Base-by-base conservation (phyloP, 2,329 filamentous ascomycete species). In the Scytalidium sp. region DNA sequence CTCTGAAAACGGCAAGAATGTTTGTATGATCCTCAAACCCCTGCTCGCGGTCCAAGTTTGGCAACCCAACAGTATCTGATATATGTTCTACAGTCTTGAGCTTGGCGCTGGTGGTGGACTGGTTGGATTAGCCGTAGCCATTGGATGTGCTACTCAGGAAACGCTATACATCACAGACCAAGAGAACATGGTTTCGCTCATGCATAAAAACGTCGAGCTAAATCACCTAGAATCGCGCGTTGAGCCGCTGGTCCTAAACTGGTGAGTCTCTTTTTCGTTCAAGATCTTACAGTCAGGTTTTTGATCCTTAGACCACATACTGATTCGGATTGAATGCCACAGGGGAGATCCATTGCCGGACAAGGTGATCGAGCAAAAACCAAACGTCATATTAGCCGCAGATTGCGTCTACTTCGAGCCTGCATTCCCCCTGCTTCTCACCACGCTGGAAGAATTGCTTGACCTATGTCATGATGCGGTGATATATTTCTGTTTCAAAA, bases 341-440 rank as follows among this genome's bases (percentile, higher is more conserved):
- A 85, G 83, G 84, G 83, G 83, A 50, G 76, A 85, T 55, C 71
- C 79, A 46, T 71, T 87, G 42, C 74, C 82, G 32, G 67, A 72
- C 40, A 68, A 72, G 41, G 72, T 86, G 41, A 58, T 75, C 46
- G 69, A 75, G 48, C 74, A 76, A 58, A 80, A 80, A 54, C 90
- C 91, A 17, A 84, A 92, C 61, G 76, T 96, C 49, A 84, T 99
- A 49, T 79, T 97, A n/a, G 94, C 94, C 3, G 93, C 92, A 39
- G 94, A 97, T 68, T 97, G 93, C 70, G 91, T 96, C 44, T 99
- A 97, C 74, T 96, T 96, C 67, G 94, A 97, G 69, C 91, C 93
- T 2, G 90, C 94, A 1, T 97, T 97, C 64, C 92, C 93, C 23
- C 75, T 97, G 27, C 78, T 99, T 43, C 79, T 94, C 63, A 73